Evolutionary conservation across 1,284 basidiomycete species (phyloP).

Genomic region (Heterobasidion annosum): DNA sequence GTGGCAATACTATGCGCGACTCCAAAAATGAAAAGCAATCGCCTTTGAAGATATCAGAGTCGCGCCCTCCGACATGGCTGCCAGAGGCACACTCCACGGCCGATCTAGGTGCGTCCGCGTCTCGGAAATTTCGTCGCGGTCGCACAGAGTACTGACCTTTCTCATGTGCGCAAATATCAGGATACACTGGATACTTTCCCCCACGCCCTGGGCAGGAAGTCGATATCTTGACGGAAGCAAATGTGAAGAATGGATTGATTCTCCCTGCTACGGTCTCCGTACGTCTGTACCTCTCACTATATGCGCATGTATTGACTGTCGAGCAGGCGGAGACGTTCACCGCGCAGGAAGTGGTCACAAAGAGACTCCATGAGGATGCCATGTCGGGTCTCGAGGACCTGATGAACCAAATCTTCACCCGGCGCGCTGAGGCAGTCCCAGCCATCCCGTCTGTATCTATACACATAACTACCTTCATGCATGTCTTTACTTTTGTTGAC

Average conservation of each 20-base stretch:
- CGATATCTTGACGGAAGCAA: constrained; percentile 69
- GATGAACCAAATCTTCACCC: constrained; percentile 71
- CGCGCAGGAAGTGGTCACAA: constrained; percentile 44
- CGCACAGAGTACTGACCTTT: background rate
- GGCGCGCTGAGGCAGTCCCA: constrained; percentile 46
- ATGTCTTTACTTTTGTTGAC: background rate
- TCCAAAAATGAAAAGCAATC: constrained; percentile 14
- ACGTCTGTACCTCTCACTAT: constrained; percentile 14
- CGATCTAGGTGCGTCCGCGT: constrained; percentile 45
- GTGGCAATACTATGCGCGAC: constrained; percentile 4
- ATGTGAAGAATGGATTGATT: constrained; percentile 75
- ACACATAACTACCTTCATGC: background rate
- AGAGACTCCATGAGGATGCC: constrained; percentile 40
- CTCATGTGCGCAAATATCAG: constrained; percentile 26
- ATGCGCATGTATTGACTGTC: constrained; percentile 1
- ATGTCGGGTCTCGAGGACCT: constrained; percentile 68
- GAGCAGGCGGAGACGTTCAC: constrained; percentile 58
- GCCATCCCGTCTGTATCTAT: constrained; percentile 47
- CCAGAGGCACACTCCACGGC: constrained; percentile 54
- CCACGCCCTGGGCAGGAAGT: constrained; percentile 80
- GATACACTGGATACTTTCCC: constrained; percentile 82
- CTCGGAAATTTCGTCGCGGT: background rate
- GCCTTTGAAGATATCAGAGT: constrained; percentile 50
- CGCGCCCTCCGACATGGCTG: constrained; percentile 65
- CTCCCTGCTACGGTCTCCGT: constrained; percentile 57